These are phyloP conservation scores for Trifolium repens DNA, from an alignment of 306 rosid species.

Conservation along the genomic window DNA sequence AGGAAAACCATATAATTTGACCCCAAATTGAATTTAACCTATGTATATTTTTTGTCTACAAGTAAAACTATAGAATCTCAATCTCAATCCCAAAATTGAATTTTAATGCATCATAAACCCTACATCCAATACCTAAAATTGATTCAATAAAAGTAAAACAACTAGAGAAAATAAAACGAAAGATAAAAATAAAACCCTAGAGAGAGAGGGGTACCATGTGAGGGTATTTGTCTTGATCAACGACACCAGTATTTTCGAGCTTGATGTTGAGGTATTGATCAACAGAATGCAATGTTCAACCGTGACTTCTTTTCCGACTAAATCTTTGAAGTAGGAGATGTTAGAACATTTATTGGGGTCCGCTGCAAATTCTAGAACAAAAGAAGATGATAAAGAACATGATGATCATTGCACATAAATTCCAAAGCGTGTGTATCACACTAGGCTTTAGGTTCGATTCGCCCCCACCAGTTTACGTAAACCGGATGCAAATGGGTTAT, in stretches of 20 bases:
- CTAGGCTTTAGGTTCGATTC: no score
- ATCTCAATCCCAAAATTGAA: neutral
- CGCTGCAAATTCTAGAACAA: no score
- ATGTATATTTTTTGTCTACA: neutral
- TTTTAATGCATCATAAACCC: constrained; percentile 14
- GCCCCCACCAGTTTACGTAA: no score
- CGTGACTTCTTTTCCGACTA: constrained; percentile 97
- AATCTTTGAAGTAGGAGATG: constrained; percentile 97
- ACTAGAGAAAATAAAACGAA: neutral
- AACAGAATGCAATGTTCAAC: constrained; percentile 97
- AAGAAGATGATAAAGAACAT: no score
- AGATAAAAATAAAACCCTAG: no score
- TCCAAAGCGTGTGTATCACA: no score
- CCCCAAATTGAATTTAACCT: no score
- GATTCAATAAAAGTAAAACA: neutral
- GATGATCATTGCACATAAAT: no score
- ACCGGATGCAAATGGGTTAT: no score
- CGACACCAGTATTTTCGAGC: constrained; percentile 97
- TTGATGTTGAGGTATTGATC: constrained; percentile 97
- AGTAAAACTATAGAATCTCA: neutral
- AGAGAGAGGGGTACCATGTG: constrained; percentile 99
- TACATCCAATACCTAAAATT: neutral
- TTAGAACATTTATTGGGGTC: no score
- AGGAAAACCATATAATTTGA: no score
- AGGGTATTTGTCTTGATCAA: constrained; percentile 94